These are phyloP conservation scores for Vitis hybrid DNA, from an alignment of 177 flowering plant species.

Conservation along the genomic window DNA sequence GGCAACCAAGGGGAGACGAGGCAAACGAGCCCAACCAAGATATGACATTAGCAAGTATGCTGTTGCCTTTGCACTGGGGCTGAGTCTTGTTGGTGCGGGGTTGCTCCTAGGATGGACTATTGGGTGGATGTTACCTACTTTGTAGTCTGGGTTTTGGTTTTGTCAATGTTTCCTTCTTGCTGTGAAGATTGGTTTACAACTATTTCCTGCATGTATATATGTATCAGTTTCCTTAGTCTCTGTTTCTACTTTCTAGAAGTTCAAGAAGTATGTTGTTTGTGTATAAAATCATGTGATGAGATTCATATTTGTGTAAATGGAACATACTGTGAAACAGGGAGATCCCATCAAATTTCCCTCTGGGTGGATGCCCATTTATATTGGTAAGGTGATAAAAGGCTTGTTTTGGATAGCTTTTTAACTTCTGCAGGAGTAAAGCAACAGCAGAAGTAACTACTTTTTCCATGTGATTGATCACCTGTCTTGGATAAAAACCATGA, in stretches of 20 bases:
- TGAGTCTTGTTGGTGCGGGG: conserved; percentile 63
- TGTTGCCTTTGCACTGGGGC: conserved; percentile 48
- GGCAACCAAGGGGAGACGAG: conserved; percentile 25
- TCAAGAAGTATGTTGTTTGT: not conserved
- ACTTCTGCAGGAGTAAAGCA: too few species aligned
- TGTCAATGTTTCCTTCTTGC: not conserved
- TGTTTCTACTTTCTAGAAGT: not conserved
- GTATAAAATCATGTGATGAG: conserved; percentile 2
- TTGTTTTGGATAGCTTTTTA: too few species aligned
- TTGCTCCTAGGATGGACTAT: conserved; percentile 61
- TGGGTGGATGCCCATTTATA: too few species aligned
- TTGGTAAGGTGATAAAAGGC: too few species aligned
- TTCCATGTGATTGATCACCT: too few species aligned
- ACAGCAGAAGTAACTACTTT: too few species aligned
- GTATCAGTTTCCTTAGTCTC: not conserved
- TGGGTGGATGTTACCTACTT: conserved; percentile 52
- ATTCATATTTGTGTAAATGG: not conserved
- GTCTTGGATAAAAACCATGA: too few species aligned
- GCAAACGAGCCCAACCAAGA: conserved; percentile 19
- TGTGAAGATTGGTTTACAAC: conserved; percentile 14
- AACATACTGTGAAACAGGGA: not conserved
- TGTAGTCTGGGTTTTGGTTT: conserved; percentile 5
- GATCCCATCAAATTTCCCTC: too few species aligned
- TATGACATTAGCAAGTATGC: conserved; percentile 33
- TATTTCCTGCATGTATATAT: conserved; percentile 3